Conservation (phyloP, 1,139 yeast genomes). For the Yamadazyma jaroonii region DNA sequence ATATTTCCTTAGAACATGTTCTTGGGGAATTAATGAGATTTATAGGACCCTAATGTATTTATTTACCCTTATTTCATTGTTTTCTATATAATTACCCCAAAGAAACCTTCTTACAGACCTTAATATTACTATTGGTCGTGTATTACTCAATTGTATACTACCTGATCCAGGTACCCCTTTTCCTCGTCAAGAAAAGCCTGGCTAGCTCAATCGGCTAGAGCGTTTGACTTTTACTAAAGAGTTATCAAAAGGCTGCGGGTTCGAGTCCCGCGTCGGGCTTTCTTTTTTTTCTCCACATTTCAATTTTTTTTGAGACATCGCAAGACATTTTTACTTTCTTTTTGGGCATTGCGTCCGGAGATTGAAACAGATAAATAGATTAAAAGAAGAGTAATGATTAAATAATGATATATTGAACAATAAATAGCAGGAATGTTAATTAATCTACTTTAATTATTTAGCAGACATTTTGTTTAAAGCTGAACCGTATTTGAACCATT, state of each 20-base stretch:
- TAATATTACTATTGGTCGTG: too few species aligned
- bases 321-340: too few species aligned
- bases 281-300: slow-evolving; percentile 3
- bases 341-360: too few species aligned
- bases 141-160: too few species aligned
- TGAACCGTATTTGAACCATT: slow-evolving; percentile 99
- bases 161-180: too few species aligned
- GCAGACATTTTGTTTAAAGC: slow-evolving; percentile 89
- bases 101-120: too few species aligned
- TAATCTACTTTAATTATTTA: not conserved
- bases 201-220: slow-evolving; percentile 37
- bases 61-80: too few species aligned
- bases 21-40: slow-evolving; percentile 40
- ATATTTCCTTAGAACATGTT: slow-evolving; percentile 40
- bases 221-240: slow-evolving; percentile 27
- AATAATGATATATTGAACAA: slow-evolving; percentile 9
- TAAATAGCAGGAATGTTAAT: slow-evolving; percentile 6
- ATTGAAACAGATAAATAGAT: not conserved
- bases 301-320: too few species aligned
- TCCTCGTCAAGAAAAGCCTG: slow-evolving; percentile 16
- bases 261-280: slow-evolving; percentile 15
- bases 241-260: slow-evolving; percentile 14
- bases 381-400: slow-evolving; percentile 1
- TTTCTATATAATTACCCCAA: too few species aligned
- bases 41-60: slow-evolving; percentile 15